Percentiles rank a stretch among this genome's conserved stretches.
These are phyloP conservation scores for Pseudomonodictys pantanalensis DNA, from an alignment of 495 filamentous ascomycete species.

Conservation along the genomic window DNA sequence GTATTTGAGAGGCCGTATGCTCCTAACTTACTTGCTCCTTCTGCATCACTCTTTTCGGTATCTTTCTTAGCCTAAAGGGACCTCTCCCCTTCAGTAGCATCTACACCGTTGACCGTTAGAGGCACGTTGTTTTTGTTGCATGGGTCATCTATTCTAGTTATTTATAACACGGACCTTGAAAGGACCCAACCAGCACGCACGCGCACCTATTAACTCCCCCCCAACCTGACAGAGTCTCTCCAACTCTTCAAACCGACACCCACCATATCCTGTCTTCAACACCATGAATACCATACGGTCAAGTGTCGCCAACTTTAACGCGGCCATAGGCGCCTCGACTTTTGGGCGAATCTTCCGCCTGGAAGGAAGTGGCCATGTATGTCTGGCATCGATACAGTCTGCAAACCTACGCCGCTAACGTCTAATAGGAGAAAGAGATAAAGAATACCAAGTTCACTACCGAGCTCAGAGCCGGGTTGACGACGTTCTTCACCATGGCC, in stretches of 20 bases:
- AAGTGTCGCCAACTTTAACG: conserved; percentile 22
- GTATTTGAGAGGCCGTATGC: conserved; percentile 17
- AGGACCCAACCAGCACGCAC: no score
- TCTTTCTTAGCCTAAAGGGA: not conserved
- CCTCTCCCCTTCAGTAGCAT: no score
- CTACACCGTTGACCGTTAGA: no score
- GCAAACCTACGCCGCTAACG: conserved; percentile 6
- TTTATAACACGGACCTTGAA: no score
- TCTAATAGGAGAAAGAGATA: conserved; percentile 56
- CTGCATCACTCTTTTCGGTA: not conserved
- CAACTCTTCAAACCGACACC: not conserved
- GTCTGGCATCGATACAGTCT: conserved; percentile 25
- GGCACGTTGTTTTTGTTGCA: no score
- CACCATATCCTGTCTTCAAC: not conserved
- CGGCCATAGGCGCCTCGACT: conserved; percentile 24
- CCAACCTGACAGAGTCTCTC: no score
- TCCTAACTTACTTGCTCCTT: conserved; percentile 13
- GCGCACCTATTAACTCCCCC: no score
- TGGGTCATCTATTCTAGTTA: no score
- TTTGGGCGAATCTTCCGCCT: conserved; percentile 57
- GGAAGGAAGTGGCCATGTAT: conserved; percentile 72
- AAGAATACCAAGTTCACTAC: conserved; percentile 74
- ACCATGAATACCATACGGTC: conserved; percentile 26
- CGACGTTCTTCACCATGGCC: conserved; percentile 87
- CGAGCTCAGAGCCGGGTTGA: conserved; percentile 75